phyloP scores from a whole-genome alignment of 768 basidiomycete species.

The Serendipita indica region DNA sequence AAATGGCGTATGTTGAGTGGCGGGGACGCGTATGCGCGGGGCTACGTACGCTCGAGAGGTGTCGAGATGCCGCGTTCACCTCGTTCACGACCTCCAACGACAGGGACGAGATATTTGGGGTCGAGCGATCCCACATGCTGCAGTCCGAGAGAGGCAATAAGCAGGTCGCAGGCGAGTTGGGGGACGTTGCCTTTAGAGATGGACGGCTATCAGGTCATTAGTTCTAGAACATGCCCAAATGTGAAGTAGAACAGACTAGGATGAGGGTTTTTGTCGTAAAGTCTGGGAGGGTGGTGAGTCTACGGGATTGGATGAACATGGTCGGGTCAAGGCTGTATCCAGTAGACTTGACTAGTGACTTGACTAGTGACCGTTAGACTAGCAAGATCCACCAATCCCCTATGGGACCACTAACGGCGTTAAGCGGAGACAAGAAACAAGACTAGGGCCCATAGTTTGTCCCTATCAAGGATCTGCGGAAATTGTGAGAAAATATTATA shows the following conservation, averaged over 20 bases:
- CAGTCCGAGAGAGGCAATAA: conserved; percentile 52
- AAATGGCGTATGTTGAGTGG: background rate
- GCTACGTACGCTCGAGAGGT: conserved; percentile 55
- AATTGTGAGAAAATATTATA: no score
- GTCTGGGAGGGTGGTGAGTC: background rate
- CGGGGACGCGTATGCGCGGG: background rate
- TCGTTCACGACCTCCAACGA: conserved; percentile 58
- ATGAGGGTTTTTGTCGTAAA: background rate
- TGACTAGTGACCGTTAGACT: no score
- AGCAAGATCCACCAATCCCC: no score
- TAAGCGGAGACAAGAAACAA: no score
- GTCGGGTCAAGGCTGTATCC: no score
- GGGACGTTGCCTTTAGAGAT: conserved; percentile 70
- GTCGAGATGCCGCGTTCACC: conserved; percentile 47
- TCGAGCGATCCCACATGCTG: conserved; percentile 49
- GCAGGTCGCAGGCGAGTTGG: conserved; percentile 62
- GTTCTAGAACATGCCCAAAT: background rate
- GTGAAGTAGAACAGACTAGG: background rate
- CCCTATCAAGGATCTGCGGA: no score
- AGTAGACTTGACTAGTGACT: no score
- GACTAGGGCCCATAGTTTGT: no score
- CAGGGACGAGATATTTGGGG: conserved; percentile 46
- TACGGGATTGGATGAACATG: background rate
- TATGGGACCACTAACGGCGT: no score
- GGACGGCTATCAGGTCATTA: conserved; percentile 34